A percentile compares a stretch with the other conserved stretches of the same genome.
These are phyloP conservation scores for Trichoderma semiorbis DNA, from an alignment of 2,329 filamentous ascomycete genomes.

Conservation along the genomic window DNA sequence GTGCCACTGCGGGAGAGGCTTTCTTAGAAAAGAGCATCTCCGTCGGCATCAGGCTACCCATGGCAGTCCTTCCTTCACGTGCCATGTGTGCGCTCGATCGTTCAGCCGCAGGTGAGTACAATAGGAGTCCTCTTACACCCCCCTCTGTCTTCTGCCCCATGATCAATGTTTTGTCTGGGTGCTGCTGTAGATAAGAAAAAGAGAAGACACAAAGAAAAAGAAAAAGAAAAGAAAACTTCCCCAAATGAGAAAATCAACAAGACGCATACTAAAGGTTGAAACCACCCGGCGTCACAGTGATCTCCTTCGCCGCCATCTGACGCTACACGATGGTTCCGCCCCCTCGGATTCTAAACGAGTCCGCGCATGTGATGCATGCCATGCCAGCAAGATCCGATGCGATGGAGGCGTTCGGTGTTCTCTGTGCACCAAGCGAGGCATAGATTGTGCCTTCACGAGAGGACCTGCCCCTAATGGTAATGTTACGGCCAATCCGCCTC, in stretches of 20 bases:
- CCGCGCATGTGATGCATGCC: conserved; percentile 42
- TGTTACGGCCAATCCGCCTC: neutral
- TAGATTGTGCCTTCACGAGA: conserved; percentile 34
- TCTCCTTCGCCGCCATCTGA: conserved; percentile 37
- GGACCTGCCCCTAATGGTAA: neutral
- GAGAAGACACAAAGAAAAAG: neutral
- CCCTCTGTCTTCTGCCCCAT: neutral
- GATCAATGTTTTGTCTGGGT: neutral
- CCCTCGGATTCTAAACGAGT: conserved; percentile 34
- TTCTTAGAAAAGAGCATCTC: conserved; percentile 40
- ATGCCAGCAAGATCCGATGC: conserved; percentile 45
- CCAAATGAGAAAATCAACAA: neutral
- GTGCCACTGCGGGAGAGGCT: conserved; percentile 40
- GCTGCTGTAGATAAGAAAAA: neutral
- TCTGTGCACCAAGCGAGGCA: conserved; percentile 38
- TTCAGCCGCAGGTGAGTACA: conserved; percentile 38
- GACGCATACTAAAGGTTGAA: neutral
- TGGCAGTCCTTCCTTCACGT: conserved; percentile 33
- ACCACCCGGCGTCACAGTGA: conserved; percentile 27
- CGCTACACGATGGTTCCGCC: conserved; percentile 32
- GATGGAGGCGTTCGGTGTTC: conserved; percentile 39
- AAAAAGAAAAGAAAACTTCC: neutral
- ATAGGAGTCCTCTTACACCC: neutral
- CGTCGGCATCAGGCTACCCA: conserved; percentile 40
- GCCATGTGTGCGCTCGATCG: conserved; percentile 36